Conservation (phyloP, 1,139 yeast genomes). For the Geotrichum bryndzae region DNA sequence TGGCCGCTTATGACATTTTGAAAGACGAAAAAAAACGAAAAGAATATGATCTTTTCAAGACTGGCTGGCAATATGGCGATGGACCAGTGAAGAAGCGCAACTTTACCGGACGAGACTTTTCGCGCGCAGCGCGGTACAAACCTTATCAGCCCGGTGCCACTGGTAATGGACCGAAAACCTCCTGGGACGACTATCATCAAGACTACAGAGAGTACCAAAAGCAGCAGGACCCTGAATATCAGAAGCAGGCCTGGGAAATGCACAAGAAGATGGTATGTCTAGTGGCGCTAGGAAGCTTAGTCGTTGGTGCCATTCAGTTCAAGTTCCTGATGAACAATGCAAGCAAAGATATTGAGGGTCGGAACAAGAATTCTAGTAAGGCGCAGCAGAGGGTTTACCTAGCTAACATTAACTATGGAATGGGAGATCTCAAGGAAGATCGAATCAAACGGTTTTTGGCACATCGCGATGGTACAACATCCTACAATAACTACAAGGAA, state of each 20-base stretch:
- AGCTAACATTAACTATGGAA: conserved; percentile 16
- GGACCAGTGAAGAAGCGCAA: conserved; percentile 36
- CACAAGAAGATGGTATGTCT: conserved; percentile 27
- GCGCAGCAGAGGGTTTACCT: conserved; percentile 8
- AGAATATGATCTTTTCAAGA: conserved; percentile 37
- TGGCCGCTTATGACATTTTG: conserved; percentile 68
- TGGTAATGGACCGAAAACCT: conserved; percentile 19
- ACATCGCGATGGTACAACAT: conserved; percentile 11
- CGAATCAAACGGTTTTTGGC: conserved; percentile 14
- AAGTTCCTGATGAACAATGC: conserved; percentile 14
- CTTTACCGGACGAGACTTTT: conserved; percentile 17
- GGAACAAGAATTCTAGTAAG: conserved; percentile 7
- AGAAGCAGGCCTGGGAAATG: conserved; percentile 28
- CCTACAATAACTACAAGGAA: conserved; percentile 15
- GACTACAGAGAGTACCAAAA: conserved; percentile 18
- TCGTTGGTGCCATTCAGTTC: conserved; percentile 30
- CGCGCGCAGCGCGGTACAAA: conserved; percentile 10
- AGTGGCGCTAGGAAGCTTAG: conserved; percentile 23
- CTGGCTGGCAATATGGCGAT: conserved; percentile 15
- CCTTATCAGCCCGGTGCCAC: background rate
- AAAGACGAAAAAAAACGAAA: conserved; percentile 48
- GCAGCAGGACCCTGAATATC: conserved; percentile 28
- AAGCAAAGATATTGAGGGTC: conserved; percentile 12
- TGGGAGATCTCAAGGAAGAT: conserved; percentile 13
- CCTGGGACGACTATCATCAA: conserved; percentile 24